A percentile compares a stretch with the other conserved stretches of the same genome.
phyloP scores from a whole-genome alignment of 495 filamentous ascomycete species.

The Talaromyces nanjingensis region DNA sequence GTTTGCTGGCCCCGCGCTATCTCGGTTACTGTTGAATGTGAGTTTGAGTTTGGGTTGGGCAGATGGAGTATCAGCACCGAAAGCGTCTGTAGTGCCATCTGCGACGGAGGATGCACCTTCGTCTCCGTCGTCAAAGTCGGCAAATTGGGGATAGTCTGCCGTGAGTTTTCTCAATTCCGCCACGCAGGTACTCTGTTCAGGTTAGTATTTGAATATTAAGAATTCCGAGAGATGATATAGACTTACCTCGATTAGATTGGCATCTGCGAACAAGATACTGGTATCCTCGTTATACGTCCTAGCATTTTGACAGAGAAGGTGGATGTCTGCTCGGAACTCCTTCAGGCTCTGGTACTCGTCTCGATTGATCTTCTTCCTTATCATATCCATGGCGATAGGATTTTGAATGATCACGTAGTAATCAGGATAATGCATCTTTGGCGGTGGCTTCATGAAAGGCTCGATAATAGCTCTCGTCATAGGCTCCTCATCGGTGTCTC shows the following conservation, averaged over 20 bases:
- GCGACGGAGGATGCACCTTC: constrained; percentile 34
- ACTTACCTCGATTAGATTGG: constrained; percentile 85
- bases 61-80: constrained; percentile 56
- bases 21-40: constrained; percentile 44
- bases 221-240: background rate
- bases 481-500: constrained; percentile 54
- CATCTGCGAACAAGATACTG: constrained; percentile 85
- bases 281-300: constrained; percentile 93
- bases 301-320: constrained; percentile 81
- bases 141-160: constrained; percentile 63
- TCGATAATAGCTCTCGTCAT: constrained; percentile 75
- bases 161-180: constrained; percentile 63
- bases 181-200: constrained; percentile 54
- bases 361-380: constrained; percentile 87
- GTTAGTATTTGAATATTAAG: constrained; percentile 20
- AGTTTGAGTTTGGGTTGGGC: constrained; percentile 54
- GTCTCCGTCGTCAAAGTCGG: constrained; percentile 64
- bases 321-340: constrained; percentile 76
- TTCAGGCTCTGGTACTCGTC: constrained; percentile 78
- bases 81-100: constrained; percentile 60
- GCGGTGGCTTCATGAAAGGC: constrained; percentile 85
- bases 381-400: constrained; percentile 90
- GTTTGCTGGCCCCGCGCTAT: constrained; percentile 23
- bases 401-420: constrained; percentile 90
- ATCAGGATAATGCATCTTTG: constrained; percentile 80